These are phyloP conservation scores for Adansonia gregorii DNA, from an alignment of 441 rosid genomes.

Conservation along the genomic window DNA sequence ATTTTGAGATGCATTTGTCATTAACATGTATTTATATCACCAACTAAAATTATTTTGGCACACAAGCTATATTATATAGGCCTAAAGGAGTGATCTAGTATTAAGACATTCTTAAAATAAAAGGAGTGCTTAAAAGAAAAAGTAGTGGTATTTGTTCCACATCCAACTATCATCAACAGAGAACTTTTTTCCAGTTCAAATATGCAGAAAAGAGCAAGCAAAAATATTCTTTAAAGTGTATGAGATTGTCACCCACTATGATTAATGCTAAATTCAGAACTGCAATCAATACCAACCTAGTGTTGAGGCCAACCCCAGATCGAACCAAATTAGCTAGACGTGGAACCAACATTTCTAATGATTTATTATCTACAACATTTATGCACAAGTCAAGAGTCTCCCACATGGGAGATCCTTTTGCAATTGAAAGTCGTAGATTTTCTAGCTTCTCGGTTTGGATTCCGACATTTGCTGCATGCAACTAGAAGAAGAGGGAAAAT, in stretches of 20 bases:
- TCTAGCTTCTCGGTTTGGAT: slow-evolving; percentile 94
- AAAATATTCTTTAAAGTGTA: neutral
- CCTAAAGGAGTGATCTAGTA: neutral
- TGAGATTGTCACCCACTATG: neutral
- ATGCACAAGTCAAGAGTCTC: slow-evolving; percentile 97
- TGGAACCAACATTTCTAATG: slow-evolving; percentile 82
- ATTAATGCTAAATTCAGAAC: slow-evolving; percentile 5
- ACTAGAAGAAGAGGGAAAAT: slow-evolving; percentile 46
- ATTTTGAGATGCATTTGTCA: neutral
- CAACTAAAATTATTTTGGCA: neutral
- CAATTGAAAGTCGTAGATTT: slow-evolving; percentile 86
- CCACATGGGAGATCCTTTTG: slow-evolving; percentile 99
- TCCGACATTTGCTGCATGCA: slow-evolving; percentile 98
- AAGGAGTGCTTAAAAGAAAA: neutral
- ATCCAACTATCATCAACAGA: neutral
- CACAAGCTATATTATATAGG: neutral
- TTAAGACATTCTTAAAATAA: neutral
- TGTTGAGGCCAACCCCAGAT: slow-evolving; percentile 95
- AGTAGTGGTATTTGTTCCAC: neutral
- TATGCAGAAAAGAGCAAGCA: slow-evolving; percentile 10
- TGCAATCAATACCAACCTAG: slow-evolving; percentile 61
- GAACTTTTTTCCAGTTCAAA: neutral
- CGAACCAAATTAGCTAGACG: slow-evolving; percentile 89
- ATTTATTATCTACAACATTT: slow-evolving; percentile 71
- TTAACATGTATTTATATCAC: slow-evolving; percentile 2